These are phyloP conservation scores for Raddia distichophylla DNA, from an alignment of 176 grass and related monocot genomes.

Conservation along the genomic window DNA sequence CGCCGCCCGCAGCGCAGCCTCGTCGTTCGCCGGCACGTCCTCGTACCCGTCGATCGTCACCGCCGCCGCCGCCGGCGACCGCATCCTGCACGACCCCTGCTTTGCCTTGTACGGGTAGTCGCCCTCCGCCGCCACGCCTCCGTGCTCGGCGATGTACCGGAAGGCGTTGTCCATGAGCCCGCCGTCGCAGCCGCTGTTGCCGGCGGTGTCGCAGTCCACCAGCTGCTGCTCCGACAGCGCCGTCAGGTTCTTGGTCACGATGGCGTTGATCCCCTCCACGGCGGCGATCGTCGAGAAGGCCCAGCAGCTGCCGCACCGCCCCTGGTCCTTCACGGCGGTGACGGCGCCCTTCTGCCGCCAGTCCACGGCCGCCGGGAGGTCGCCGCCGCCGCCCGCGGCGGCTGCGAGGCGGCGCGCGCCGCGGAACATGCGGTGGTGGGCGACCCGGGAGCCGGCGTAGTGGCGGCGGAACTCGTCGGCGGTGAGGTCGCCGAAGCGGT, in stretches of 20 bases:
- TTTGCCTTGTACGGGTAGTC: conserved; percentile 48
- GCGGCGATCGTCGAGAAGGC: conserved; percentile 68
- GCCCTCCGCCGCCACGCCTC: conserved; percentile 41
- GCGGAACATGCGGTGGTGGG: conserved; percentile 57
- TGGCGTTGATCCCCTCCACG: conserved; percentile 73
- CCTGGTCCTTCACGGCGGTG: conserved; percentile 75
- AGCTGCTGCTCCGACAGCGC: conserved; percentile 74
- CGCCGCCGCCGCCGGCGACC: not conserved
- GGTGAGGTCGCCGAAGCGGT: conserved; percentile 86
- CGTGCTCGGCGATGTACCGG: conserved; percentile 62
- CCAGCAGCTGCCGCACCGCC: conserved; percentile 83
- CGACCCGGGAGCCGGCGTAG: conserved; percentile 58
- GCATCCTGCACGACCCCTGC: conserved; percentile 38
- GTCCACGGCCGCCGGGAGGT: conserved; percentile 55
- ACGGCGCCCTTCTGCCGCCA: conserved; percentile 71
- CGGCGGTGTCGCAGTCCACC: conserved; percentile 65
- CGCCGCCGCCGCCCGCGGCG: not conserved
- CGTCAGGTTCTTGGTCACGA: conserved; percentile 51
- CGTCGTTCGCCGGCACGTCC: conserved; percentile 55
- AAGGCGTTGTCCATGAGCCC: conserved; percentile 75
- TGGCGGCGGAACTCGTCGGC: conserved; percentile 66
- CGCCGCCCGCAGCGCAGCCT: conserved; percentile 52
- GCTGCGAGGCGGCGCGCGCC: not conserved
- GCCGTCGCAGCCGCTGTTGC: conserved; percentile 60
- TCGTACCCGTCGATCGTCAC: conserved; percentile 56